Evolutionary conservation across 306 rosid species (phyloP).

Genomic region (Begonia peltatifolia): DNA sequence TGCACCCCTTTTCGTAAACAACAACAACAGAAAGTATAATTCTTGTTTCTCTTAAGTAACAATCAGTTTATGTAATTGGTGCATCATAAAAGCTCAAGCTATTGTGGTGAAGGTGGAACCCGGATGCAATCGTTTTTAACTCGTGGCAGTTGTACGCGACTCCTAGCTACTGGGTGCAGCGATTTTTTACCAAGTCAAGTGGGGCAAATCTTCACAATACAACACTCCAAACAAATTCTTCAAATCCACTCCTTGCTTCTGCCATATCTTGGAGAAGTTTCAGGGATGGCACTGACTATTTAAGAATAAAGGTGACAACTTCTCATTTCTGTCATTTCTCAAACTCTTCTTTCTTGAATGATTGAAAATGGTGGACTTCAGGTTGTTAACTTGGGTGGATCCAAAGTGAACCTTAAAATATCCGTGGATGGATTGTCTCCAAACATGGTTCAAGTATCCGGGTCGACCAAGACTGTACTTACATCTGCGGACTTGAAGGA

Average conservation of each 20-base stretch:
- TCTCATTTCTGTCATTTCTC: not conserved
- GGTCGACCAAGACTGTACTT: conserved; percentile 44
- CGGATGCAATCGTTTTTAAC: conserved; percentile 84
- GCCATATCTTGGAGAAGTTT: conserved; percentile 39
- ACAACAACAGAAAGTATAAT: conserved; percentile 58
- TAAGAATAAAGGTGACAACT: conserved; percentile 49
- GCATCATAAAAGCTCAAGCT: not conserved
- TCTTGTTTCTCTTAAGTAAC: not conserved
- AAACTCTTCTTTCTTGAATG: not conserved
- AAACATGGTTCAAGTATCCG: conserved; percentile 25
- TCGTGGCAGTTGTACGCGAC: conserved; percentile 63
- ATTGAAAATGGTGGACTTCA: conserved; percentile 4
- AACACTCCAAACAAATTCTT: conserved; percentile 23
- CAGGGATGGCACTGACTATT: conserved; percentile 12
- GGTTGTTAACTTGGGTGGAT: conserved; percentile 70
- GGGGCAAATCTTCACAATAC: conserved; percentile 66
- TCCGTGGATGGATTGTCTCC: conserved; percentile 33
- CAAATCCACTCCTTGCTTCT: conserved; percentile 38
- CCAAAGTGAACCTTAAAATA: conserved; percentile 38
- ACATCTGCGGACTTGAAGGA: conserved; percentile 60
- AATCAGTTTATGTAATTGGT: conserved; percentile 12
- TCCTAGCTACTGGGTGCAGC: conserved; percentile 92
- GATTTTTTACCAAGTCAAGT: conserved; percentile 52
- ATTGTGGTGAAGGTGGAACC: conserved; percentile 53
- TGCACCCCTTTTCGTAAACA: conserved; percentile 84